These are phyloP conservation scores for Penicillium sclerotiorum DNA, from an alignment of 2,329 filamentous ascomycete species.

Conservation along the genomic window DNA sequence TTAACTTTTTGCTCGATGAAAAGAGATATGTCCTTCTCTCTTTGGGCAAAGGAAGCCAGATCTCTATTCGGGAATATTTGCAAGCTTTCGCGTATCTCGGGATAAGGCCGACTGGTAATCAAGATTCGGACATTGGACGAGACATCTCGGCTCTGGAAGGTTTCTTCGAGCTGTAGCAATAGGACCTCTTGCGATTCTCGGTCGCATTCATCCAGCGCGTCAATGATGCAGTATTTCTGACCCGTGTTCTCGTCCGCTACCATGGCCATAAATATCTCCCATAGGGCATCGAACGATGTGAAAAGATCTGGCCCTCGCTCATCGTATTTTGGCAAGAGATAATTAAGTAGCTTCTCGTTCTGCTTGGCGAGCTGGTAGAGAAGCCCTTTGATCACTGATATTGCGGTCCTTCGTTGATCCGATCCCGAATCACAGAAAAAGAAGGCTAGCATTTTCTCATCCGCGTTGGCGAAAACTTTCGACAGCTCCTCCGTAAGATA, in stretches of 20 bases:
- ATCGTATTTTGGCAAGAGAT: background rate
- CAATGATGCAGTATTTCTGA: constrained; percentile 6
- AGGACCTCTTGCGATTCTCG: constrained; percentile 1
- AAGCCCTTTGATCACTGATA: background rate
- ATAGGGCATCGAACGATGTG: background rate
- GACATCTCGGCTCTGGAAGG: background rate
- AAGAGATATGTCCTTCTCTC: constrained; percentile 1
- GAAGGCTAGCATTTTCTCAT: background rate
- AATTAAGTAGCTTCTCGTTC: background rate
- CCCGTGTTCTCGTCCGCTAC: background rate
- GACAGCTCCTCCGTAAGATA: background rate
- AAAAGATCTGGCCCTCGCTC: background rate
- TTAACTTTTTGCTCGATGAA: background rate
- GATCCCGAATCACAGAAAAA: constrained; percentile 2
- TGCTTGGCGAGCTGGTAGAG: background rate
- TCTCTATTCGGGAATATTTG: constrained; percentile 3
- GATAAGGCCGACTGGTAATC: constrained; percentile 2
- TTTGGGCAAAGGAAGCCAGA: constrained; percentile 1
- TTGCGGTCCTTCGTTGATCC: background rate
- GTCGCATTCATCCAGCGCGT: constrained; percentile 6
- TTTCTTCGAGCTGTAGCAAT: constrained; percentile 2
- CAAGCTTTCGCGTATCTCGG: constrained; percentile 1
- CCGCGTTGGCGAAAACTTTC: background rate
- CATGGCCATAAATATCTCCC: background rate
- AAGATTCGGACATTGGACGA: constrained; percentile 2